Conservation (phyloP, 495 filamentous ascomycete species). For the Neurospora discreta region DNA sequence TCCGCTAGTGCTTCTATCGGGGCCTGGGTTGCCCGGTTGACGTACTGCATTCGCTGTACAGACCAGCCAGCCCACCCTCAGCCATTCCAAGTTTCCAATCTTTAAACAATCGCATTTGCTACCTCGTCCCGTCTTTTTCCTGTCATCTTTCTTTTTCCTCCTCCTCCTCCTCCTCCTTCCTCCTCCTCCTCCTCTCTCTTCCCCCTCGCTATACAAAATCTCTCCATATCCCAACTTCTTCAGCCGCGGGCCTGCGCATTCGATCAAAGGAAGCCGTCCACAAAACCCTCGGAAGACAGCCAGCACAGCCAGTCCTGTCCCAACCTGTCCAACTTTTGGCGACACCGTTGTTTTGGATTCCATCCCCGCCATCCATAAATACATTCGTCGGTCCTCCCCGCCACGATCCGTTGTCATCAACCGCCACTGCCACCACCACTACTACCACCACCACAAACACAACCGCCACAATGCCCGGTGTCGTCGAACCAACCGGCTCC, state of each 20-base stretch:
- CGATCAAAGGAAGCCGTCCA: not conserved
- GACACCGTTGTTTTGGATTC: not conserved
- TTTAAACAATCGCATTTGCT: not conserved
- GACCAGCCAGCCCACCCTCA: not conserved
- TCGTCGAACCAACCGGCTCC: conserved; percentile 7
- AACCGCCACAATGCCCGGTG: conserved; percentile 19
- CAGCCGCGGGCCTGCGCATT: not conserved
- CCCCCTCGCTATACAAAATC: not conserved
- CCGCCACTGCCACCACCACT: not conserved
- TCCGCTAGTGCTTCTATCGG: not conserved
- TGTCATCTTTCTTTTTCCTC: not conserved
- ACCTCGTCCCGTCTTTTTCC: not conserved
- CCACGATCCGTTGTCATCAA: not conserved
- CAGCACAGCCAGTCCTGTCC: not conserved
- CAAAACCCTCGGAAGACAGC: not conserved
- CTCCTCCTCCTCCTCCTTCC: not conserved
- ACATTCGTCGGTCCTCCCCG: not conserved
- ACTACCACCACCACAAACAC: not conserved
- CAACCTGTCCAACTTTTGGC: not conserved
- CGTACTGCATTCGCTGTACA: not conserved
- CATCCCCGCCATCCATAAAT: not conserved
- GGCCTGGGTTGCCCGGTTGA: not conserved
- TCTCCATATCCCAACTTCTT: not conserved
- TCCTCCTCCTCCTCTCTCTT: not conserved
- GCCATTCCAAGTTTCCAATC: not conserved